These are phyloP conservation scores for Tylopilus sp. DNA, from an alignment of 1,284 basidiomycete species.

Conservation along the genomic window DNA sequence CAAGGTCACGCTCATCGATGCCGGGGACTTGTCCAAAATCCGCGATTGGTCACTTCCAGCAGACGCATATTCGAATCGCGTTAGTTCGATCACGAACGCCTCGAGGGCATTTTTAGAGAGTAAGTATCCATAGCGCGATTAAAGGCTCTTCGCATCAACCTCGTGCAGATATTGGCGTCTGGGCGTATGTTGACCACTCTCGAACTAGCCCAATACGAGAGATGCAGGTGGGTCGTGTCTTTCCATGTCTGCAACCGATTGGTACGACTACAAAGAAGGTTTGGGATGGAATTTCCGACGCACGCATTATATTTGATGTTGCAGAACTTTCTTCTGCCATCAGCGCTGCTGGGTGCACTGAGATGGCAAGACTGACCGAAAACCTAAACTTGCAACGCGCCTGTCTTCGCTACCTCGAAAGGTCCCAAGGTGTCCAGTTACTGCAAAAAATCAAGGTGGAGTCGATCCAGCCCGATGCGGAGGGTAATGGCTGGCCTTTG, in stretches of 20 bases:
- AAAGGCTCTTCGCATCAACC: not conserved
- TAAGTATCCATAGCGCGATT: conserved; percentile 33
- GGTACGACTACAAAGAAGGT: conserved; percentile 46
- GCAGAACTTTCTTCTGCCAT: conserved; percentile 40
- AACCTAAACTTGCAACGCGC: conserved; percentile 88
- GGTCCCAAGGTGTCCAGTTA: conserved; percentile 46
- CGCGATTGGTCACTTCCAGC: conserved; percentile 60
- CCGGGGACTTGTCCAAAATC: conserved; percentile 67
- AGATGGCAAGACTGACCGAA: conserved; percentile 83
- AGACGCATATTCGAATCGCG: conserved; percentile 78
- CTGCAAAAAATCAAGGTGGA: conserved; percentile 68
- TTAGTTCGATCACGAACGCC: conserved; percentile 83
- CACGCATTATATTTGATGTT: conserved; percentile 70
- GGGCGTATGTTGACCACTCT: conserved; percentile 70
- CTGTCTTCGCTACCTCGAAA: conserved; percentile 57
- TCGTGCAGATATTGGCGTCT: conserved; percentile 74
- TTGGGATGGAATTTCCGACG: conserved; percentile 85
- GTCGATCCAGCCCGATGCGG: conserved; percentile 50
- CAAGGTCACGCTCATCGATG: conserved; percentile 75
- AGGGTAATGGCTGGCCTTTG: conserved; percentile 61
- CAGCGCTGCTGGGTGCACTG: conserved; percentile 30
- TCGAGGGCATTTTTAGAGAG: conserved; percentile 77
- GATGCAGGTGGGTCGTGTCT: conserved; percentile 64
- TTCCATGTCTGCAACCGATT: not conserved
- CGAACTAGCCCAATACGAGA: conserved; percentile 75